Percentiles rank a stretch among this genome's conserved stretches.
Evolutionary conservation across 164 flowering plant genomes (phyloP).

Genomic region (Magnolia changhungtana): DNA sequence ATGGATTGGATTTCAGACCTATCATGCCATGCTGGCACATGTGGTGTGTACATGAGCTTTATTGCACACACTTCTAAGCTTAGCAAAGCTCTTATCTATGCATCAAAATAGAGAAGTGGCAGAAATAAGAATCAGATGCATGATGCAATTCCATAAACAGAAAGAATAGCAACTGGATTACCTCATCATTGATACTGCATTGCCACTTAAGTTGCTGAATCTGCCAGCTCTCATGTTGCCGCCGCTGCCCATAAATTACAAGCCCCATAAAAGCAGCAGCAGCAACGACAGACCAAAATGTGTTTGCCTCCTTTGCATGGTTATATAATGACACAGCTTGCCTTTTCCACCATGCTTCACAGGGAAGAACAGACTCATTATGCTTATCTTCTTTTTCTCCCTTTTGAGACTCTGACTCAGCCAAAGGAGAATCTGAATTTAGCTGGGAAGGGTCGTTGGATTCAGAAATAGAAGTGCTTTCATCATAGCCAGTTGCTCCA

Average conservation of each 20-base stretch:
- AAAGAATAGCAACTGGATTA: slow-evolving; percentile 14
- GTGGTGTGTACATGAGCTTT: too few species aligned
- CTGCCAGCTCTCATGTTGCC: slow-evolving; percentile 87
- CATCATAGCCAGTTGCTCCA: slow-evolving; percentile 14
- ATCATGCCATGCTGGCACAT: too few species aligned
- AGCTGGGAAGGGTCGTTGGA: slow-evolving; percentile 10
- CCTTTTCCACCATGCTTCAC: slow-evolving; percentile 96
- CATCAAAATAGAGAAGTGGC: too few species aligned
- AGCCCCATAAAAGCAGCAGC: slow-evolving; percentile 95
- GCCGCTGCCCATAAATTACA: slow-evolving; percentile 79
- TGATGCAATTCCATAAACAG: too few species aligned
- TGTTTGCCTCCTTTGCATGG: slow-evolving; percentile 78
- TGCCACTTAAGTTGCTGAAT: slow-evolving; percentile 69
- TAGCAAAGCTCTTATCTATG: too few species aligned
- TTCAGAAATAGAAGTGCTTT: slow-evolving; percentile 11
- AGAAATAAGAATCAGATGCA: too few species aligned
- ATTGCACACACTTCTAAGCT: too few species aligned
- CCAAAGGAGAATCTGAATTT: slow-evolving; percentile 16
- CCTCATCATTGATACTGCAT: slow-evolving; percentile 52
- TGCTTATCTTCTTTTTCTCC: slow-evolving; percentile 28
- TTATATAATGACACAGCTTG: slow-evolving; percentile 60
- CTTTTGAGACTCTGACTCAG: slow-evolving; percentile 8
- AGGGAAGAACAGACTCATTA: slow-evolving; percentile 43
- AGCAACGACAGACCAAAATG: slow-evolving; percentile 80
- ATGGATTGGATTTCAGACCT: too few species aligned